Evolutionary conservation across 1,139 yeast species (phyloP).

Genomic region (Blastobotrys persicus): DNA sequence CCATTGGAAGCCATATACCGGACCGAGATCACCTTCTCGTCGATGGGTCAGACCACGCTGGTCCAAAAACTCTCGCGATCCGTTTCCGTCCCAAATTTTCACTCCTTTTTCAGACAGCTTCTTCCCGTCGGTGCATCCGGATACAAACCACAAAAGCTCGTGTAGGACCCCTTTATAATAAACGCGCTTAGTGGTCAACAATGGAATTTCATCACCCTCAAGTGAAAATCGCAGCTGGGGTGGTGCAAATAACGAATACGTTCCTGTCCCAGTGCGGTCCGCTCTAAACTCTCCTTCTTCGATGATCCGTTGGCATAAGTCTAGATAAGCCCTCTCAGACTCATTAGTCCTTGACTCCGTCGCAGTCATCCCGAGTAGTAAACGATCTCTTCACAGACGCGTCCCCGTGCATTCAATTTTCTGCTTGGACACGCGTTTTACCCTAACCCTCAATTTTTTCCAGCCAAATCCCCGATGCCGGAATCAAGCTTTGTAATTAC

Average conservation of each 20-base stretch:
- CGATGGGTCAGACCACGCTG: slow-evolving; percentile 74
- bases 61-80: slow-evolving; percentile 90
- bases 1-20: slow-evolving; percentile 99
- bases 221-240: slow-evolving; percentile 87
- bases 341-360: slow-evolving; percentile 30
- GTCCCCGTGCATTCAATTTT: neutral
- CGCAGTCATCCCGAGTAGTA: neutral
- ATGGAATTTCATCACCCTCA: slow-evolving; percentile 70
- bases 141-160: slow-evolving; percentile 88
- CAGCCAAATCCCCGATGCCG: too few species aligned
- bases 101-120: slow-evolving; percentile 77
- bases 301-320: slow-evolving; percentile 73
- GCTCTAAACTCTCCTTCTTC: slow-evolving; percentile 85
- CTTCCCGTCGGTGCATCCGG: slow-evolving; percentile 87
- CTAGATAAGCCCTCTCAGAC: slow-evolving; percentile 85
- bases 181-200: slow-evolving; percentile 88
- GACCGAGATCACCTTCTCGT: slow-evolving; percentile 93
- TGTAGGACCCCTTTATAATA: slow-evolving; percentile 85
- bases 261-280: slow-evolving; percentile 97
- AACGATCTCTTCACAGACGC: neutral
- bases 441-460: neutral
- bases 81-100: slow-evolving; percentile 98
- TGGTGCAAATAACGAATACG: slow-evolving; percentile 86
- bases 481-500: too few species aligned
- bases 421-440: neutral